Base-by-base conservation (phyloP, 1,284 basidiomycete genomes). In the Porodaedalea pini region DNA sequence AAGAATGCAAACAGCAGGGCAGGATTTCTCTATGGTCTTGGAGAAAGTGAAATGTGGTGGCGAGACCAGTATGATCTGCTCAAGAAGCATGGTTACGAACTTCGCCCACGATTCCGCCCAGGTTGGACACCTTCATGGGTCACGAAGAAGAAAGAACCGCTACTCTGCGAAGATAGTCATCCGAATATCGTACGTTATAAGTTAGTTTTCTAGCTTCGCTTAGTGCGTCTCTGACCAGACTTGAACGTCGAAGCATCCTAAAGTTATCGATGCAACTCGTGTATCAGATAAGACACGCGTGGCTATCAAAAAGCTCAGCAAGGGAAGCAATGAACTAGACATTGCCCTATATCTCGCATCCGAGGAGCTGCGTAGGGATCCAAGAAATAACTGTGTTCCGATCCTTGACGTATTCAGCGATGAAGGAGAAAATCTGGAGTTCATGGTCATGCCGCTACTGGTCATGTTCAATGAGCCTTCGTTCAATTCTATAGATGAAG, bases 61-160 rank as follows among this genome's bases (percentile, higher is more conserved):
- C 39, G 58, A 3, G 62, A 65, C 31, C 64, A 55, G 8, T 64
- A 67, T n/a, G 37, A 15, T 7, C 61, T 59, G 47, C 54, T 70
- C 3, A 37, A 60, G 31, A 49, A 60, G 7, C 51, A 50, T 17
- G 69, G 68, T 0, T 70, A 68, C 39, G 54, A 62, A 57, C 60
- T 70, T 11, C 64, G 68, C 7, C 56, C 63, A 3, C 63, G 68
- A 0, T 70, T 67, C 48, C 52, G 51, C 15, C 62, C 62, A 3
- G 66, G 55, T 17, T 70, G 68, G 68, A 58, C 49, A 11, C 65
- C 67, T 1, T 68, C 69, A 1, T 70, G 68, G 69, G n/a, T 41
- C 7, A 61, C 59, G 1, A 64, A 61, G 1, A 34, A 56, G 0
- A 60, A 48, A n/a, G 19, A 13, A 3, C 58, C 56, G 23, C 21